Evolutionary conservation across 1,284 basidiomycete genomes (phyloP), one percentile per base, ranked within the genome.

Genomic region (Apiotrichum gamsii): DNA sequence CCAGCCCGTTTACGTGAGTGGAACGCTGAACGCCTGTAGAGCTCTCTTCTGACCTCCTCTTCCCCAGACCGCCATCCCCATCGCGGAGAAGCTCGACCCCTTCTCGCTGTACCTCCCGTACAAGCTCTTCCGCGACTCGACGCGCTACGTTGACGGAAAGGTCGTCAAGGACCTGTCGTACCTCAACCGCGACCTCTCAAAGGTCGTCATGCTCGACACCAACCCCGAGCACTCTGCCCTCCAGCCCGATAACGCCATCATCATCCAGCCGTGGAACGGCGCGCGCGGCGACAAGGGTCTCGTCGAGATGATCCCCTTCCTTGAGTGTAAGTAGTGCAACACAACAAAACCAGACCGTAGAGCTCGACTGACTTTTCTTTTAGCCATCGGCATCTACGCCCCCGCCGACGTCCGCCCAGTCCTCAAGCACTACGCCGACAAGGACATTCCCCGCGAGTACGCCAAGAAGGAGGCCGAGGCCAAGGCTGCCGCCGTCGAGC

Each of bases 51-150:
- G 23, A 36, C 40, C 15, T 10, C 15, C 5, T n/a, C n/a, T 29
- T 30, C 18, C n/a, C 3, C 19, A 94, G 88, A 93, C 89, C 47
- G 94, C 88, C 1, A 75, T 78, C 24, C 87, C 90, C n/a, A 80
- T 97, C 47, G 75, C 94, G 31, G 90, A 96, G 65, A 91, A 96
- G 75, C 80, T 98, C 33, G 95, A 98, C 71, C 88, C 89, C 5
- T 93, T 93, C 73, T 82, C 83, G 60, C 87, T 90, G 65, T 94
- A 83, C 74, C 80, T 97, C 59, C 81, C 81, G 24, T 91, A 96
- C 72, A 83, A 84, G 53, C 82, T 98, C 25, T 97, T 85, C 82
- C 82, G 90, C 31, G 94, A 99, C 65, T 81, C 84, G 8, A 90
- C 88, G 4, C 80, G 87, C 21, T 84, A 83, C 20, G 77, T 85